Base-by-base conservation (phyloP, 768 basidiomycete genomes). In the Phanerochaete carnosa region DNA sequence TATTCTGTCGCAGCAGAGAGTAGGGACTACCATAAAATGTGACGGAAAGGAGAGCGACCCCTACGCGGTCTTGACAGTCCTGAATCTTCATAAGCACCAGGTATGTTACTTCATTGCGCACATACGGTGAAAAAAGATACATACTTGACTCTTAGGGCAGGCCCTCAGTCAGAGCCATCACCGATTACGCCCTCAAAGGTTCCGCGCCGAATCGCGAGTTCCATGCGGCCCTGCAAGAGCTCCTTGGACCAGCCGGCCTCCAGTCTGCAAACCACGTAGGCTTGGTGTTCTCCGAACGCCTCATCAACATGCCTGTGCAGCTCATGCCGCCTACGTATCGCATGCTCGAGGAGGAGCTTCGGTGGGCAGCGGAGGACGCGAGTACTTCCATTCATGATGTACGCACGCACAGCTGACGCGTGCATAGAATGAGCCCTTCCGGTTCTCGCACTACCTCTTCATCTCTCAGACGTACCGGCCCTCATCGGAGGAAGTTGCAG, bases 221-320 rank as follows among this genome's bases (percentile, higher is more conserved):
- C 66, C 82, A 88, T 62, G 59, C 77, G 28, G 72, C 82, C 12
- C 79, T 92, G 26, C 77, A 81, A 64, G 69, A 73, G 11, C 76
- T 90, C 6, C 81, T 90, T 60, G 68, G 70, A 37, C 65, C 72
- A 13, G 58, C 67, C 2, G 67, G 64, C 4, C 70, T 74, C 1
- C 53, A 64, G 19, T 72, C 78, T 65, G 35, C 73, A 76, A 76
- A 78, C 16, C 84, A 90, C 62, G 84, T 96, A 49, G 96, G 93
- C 1, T 79, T 97, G 19, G 80, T 98, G 9, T 78, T 99, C 64
- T 90, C 88, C 64, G 94, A 97, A 72, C 81, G 96, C 0, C 78
- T 98, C 54, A 81, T 97, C 65, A 99, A 98, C 72, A 95, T 99
- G 88, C 96, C 96, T 0, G 89, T 94, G 15, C 93, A 98, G 66